Evolutionary conservation across 2,329 filamentous ascomycete genomes (phyloP).

Genomic region (Didymella lethalis): DNA sequence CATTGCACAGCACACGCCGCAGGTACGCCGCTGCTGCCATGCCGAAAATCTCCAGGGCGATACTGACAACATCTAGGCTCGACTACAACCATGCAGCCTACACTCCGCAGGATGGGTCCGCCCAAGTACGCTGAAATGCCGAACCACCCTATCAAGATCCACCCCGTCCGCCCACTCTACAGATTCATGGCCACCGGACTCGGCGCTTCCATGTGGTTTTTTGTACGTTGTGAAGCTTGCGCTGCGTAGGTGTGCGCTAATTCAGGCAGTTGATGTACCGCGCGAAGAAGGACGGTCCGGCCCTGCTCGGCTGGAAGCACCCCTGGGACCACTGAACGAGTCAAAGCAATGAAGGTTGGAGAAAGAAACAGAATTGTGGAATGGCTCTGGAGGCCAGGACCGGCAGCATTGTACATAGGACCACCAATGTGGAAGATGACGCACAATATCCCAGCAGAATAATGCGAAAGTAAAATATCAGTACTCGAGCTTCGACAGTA

Average conservation of each 20-base stretch:
- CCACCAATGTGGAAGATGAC: slow-evolving; percentile 6
- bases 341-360: neutral
- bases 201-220: slow-evolving; percentile 99
- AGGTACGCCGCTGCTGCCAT: slow-evolving; percentile 29
- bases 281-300: slow-evolving; percentile 94
- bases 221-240: slow-evolving; percentile 66
- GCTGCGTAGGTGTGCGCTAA: slow-evolving; percentile 29
- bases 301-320: slow-evolving; percentile 90
- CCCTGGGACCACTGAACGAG: slow-evolving; percentile 55
- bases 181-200: slow-evolving; percentile 85
- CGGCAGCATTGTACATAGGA: slow-evolving; percentile 27
- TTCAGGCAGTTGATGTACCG: slow-evolving; percentile 83
- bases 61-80: slow-evolving; percentile 33
- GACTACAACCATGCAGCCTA: slow-evolving; percentile 37
- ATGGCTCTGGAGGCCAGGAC: neutral
- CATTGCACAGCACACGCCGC: slow-evolving; percentile 41
- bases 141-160: slow-evolving; percentile 65
- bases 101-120: slow-evolving; percentile 45
- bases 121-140: slow-evolving; percentile 51
- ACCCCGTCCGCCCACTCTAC: slow-evolving; percentile 74
- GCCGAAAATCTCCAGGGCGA: accelerated
- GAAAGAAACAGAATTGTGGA: neutral
- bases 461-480: slow-evolving; percentile 29
- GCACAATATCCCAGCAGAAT: slow-evolving; percentile 20
- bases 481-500: neutral